phyloP scores from a whole-genome alignment of 371 early-diverging fungal genomes.

The Apophysomyces trapeziformis region DNA sequence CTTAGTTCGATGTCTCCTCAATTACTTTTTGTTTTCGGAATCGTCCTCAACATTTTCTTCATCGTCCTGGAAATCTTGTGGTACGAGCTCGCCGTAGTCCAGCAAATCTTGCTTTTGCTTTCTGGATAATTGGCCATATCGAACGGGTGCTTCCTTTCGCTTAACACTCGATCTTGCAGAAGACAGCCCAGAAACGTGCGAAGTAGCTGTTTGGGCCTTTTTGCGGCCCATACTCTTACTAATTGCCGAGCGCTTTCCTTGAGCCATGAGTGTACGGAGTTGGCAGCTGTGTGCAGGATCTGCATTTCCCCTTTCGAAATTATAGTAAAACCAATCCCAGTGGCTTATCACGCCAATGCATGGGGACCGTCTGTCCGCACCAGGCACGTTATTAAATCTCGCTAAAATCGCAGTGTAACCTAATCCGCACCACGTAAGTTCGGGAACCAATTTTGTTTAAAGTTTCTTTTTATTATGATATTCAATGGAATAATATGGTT shows the following conservation, averaged over 20 bases:
- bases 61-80: constrained; percentile 58
- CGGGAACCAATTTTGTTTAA: too few relatives aligned
- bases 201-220: not conserved
- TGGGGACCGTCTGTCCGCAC: too few relatives aligned
- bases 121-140: constrained; percentile 47
- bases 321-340: not conserved
- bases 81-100: constrained; percentile 69
- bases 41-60: constrained; percentile 25
- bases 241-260: constrained; percentile 29
- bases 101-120: constrained; percentile 60
- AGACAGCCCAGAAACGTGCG: constrained; percentile 30
- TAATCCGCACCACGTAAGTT: too few relatives aligned
- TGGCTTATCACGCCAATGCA: too few relatives aligned
- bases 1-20: not conserved
- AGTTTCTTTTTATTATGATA: too few relatives aligned
- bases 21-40: not conserved
- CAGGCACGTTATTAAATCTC: too few relatives aligned
- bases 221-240: constrained; percentile 27
- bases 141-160: constrained; percentile 24
- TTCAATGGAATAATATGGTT: too few relatives aligned
- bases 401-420: too few relatives aligned
- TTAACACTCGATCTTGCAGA: constrained; percentile 17
- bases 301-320: not conserved
- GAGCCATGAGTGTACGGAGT: constrained; percentile 14
- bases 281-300: too few relatives aligned